A percentile compares a stretch with the other conserved stretches of the same genome.
Evolutionary conservation across 495 filamentous ascomycete genomes (phyloP).

Genomic region (Annulohypoxylon moriforme): DNA sequence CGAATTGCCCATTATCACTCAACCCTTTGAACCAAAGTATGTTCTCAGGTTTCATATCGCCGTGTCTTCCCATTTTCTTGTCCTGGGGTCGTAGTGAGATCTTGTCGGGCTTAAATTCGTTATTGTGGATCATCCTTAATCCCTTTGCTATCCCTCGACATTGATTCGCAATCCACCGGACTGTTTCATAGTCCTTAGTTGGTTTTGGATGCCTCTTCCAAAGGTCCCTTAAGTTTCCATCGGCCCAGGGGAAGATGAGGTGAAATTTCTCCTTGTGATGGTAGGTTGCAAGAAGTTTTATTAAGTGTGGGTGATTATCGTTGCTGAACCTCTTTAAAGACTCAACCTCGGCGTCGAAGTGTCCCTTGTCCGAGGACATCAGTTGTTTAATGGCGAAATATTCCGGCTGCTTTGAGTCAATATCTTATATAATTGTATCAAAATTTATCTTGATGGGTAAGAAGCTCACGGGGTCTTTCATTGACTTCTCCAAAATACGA

Average conservation of each 20-base stretch:
- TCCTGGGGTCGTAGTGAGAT: not conserved
- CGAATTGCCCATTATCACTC: not conserved
- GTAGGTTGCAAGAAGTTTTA: conserved; percentile 11
- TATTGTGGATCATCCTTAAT: not conserved
- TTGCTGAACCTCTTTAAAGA: conserved; percentile 32
- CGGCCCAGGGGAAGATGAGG: not conserved
- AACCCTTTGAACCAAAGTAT: conserved; percentile 1
- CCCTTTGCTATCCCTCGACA: not conserved
- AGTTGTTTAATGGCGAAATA: conserved; percentile 24
- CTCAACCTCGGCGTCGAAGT: conserved; percentile 17
- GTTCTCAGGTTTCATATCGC: conserved; percentile 1
- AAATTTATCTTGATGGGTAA: not conserved
- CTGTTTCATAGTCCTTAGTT: not conserved
- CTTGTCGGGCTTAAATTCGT: not conserved
- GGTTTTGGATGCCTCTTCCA: not conserved
- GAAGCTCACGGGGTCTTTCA: not conserved
- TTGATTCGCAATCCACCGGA: not conserved
- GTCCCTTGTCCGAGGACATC: not conserved
- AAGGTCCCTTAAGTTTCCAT: not conserved
- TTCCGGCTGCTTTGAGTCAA: not conserved
- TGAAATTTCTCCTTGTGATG: not conserved
- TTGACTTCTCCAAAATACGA: not conserved
- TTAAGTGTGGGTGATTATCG: conserved; percentile 24
- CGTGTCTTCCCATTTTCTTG: not conserved
- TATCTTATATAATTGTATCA: not conserved